Base-by-base conservation (phyloP, 1,284 basidiomycete species). In the Ceratobasidium sp. region DNA sequence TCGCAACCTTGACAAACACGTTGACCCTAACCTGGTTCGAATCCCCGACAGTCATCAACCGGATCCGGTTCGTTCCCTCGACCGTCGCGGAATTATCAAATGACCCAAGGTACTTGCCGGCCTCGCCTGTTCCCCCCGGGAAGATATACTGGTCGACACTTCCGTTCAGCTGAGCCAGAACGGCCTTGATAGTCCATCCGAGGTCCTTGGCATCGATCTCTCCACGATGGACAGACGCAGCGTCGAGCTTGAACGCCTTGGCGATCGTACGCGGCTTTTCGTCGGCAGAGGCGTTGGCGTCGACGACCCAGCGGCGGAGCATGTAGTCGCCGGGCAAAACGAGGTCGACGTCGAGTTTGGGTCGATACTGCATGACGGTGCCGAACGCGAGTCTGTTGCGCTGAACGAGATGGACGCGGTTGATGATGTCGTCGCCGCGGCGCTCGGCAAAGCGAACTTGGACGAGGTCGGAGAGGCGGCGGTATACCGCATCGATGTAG, bases 101-200 rank as follows among this genome's bases (percentile, higher is more conserved):
- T 44, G 54, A 13, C 13, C 59, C 59, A 12, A 75, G 12, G 38
- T 75, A 65, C 44, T 59, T 33, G 28, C 52, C 28, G 33, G 48
- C 59, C 42, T 75, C 73, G 44, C 15, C 17, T 10, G n/a, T n/a
- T 40, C 73, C 73, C 20, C 73, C 73, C 2, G 73, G 73, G 61
- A 75, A 75, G 38, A 75, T 65, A 26, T 65, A 65, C 46, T 26
- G 26, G 26, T 75, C 73, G 17, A 33, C 61, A 10, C 28, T 15
- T 23, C 73, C 73, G n/a, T 65, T 54, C 28, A 75, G 61, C 26
- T 75, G 73, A n/a, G 54, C 73, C 73, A 61, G 66, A 4, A 75
- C 52, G 10, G 73, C 73, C 2, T 52, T 42, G 15, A 75, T 52
- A 1, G 66, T 48, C 61, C 44, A 75, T 17, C 52, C 61, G 4